Evolutionary conservation across 2,329 filamentous ascomycete genomes (phyloP), one percentile per base, ranked within the genome.

Genomic region (Neonectria magnoliae): DNA sequence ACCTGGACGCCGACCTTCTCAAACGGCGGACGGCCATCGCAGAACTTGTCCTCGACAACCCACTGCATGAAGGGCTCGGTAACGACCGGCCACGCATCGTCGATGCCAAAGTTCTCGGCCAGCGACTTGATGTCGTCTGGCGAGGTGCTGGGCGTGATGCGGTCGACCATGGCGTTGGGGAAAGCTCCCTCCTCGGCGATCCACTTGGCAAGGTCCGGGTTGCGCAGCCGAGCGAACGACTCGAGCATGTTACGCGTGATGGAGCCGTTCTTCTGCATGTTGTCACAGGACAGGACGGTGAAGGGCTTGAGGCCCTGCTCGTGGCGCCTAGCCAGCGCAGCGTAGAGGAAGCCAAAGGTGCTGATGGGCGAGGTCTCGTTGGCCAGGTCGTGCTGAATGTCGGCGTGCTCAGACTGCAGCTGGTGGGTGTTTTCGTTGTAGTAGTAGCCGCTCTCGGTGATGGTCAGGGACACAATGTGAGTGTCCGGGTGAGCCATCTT

Each of bases 351-450:
- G 56, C 84, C 84, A 66, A 84, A 86, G 18, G 81, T 84, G 68
- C 82, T 86, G 63, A 76, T 76, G 22, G 84, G 84, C 3, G 71
- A 57, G 48, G 78, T 76, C 38, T 79, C 78, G 73, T 84, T 78
- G 71, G 78, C 79, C 7, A 85, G 76, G 69, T 86, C 84, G 70
- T 77, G 78, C 70, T 81, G 78, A 56, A 86, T 85, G 69, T 86
- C 83, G 9, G 83, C 76, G 73, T 85, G 78, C 47, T 85, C 79
- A 38, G 75, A 73, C 66, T 81, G 75, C 62, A 86, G 78, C 77
- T 85, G 76, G 77, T 86, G 84, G n/a, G 84, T 83, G 79, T 86
- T 85, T 73, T 86, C 84, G 73, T 86, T 85, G 79, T 86, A 85
- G 78, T 84, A 86, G 81, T 86, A 86, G 66, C 84, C 84, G 71